phyloP scores from a whole-genome alignment of 768 basidiomycete species.

The Tricholoma bakamatsutake region DNA sequence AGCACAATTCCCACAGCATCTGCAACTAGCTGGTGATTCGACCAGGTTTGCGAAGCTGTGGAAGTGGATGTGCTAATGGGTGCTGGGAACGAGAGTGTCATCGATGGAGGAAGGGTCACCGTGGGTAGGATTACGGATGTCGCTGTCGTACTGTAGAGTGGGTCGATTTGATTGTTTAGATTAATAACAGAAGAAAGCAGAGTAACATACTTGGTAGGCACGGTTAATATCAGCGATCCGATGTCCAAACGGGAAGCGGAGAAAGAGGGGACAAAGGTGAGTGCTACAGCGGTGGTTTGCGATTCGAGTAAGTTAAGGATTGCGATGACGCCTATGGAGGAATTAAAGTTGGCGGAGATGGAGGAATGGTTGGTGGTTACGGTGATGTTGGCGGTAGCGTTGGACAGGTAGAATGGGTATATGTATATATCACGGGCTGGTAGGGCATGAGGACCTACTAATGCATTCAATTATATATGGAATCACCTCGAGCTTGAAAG shows the following conservation, averaged over 20 bases:
- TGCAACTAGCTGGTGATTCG: conserved; percentile 13
- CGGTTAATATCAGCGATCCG: conserved; percentile 30
- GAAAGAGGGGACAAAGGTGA: conserved; percentile 31
- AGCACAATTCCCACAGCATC: conserved; percentile 22
- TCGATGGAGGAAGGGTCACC: conserved; percentile 28
- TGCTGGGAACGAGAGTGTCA: conserved; percentile 22
- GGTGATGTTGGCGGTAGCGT: conserved; percentile 49
- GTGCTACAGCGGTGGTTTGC: conserved; percentile 33
- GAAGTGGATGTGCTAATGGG: conserved; percentile 1
- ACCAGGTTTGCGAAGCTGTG: conserved; percentile 1
- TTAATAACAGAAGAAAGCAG: neutral
- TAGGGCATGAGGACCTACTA: neutral
- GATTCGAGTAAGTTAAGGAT: conserved; percentile 35
- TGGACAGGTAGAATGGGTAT: conserved; percentile 37
- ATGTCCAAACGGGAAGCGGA: conserved; percentile 31
- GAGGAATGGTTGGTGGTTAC: conserved; percentile 32
- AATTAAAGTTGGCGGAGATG: conserved; percentile 32
- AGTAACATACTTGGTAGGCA: conserved; percentile 29
- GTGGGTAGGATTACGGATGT: conserved; percentile 31
- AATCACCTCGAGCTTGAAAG: conserved; percentile 46
- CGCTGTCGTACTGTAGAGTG: conserved; percentile 7
- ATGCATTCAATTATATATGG: neutral
- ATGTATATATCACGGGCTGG: conserved; percentile 41
- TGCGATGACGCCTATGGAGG: conserved; percentile 31
- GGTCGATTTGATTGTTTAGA: neutral